Evolutionary conservation across 495 filamentous ascomycete genomes (phyloP).

Genomic region (Pyrenula aspistea): DNA sequence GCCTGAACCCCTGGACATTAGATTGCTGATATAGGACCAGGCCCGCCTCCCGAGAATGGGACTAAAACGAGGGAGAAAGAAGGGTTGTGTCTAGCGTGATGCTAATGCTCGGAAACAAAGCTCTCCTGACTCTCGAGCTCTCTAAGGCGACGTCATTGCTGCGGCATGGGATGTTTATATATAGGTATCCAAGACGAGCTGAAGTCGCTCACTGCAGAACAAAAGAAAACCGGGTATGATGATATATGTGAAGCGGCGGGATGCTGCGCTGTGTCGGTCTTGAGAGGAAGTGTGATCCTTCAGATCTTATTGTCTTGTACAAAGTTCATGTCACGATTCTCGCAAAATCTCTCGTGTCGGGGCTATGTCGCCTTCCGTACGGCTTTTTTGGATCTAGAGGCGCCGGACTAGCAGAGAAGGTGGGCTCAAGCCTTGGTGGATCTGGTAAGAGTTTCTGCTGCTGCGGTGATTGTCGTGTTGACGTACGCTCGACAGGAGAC

Average conservation of each 20-base stretch:
- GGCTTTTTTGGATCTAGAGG: neutral
- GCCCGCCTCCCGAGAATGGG: too few relatives aligned
- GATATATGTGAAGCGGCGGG: neutral
- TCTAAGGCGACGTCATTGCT: neutral
- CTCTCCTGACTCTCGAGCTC: neutral
- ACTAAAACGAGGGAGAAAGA: neutral
- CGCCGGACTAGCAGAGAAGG: neutral
- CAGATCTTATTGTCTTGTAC: neutral
- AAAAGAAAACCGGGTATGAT: neutral
- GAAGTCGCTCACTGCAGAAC: neutral
- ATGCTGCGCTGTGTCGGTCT: neutral
- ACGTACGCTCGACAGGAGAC: neutral
- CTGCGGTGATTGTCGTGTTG: neutral
- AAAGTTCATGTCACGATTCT: neutral
- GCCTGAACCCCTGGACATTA: too few relatives aligned
- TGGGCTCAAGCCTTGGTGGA: neutral
- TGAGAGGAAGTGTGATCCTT: too few relatives aligned
- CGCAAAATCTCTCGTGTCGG: neutral
- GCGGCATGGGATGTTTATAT: neutral
- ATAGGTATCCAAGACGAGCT: neutral
- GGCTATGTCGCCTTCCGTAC: neutral
- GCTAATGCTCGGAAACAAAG: neutral
- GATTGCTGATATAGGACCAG: too few relatives aligned
- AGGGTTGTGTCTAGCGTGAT: neutral
- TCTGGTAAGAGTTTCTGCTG: neutral